phyloP scores from a whole-genome alignment of 768 basidiomycete species.

The Lentinula guzmanii region DNA sequence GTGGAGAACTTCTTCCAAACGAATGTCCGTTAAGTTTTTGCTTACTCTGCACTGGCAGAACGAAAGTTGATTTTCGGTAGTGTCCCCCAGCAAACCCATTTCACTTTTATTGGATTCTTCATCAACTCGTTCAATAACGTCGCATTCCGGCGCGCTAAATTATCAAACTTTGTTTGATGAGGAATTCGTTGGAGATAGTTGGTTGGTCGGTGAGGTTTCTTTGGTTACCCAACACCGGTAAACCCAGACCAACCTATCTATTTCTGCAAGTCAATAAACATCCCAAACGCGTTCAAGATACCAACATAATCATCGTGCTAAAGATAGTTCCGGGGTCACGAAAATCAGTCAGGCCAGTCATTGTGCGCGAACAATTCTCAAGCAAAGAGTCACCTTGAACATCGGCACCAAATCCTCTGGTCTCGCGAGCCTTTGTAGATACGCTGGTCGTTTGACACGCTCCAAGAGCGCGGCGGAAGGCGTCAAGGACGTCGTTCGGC shows the following conservation, averaged over 20 bases:
- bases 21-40: conserved; percentile 12
- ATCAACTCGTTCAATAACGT: too few species aligned
- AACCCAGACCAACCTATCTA: conserved; percentile 49
- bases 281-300: background rate
- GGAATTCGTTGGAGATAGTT: background rate
- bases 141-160: background rate
- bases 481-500: background rate
- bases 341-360: background rate
- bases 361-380: too few species aligned
- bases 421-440: conserved; percentile 28
- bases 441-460: conserved; percentile 33
- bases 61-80: conserved; percentile 15
- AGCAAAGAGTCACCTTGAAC: conserved; percentile 26
- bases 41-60: conserved; percentile 16
- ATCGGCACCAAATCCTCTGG: conserved; percentile 34
- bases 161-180: conserved; percentile 13
- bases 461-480: conserved; percentile 33
- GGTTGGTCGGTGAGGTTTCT: conserved; percentile 15
- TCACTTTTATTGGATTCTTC: conserved; percentile 11
- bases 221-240: conserved; percentile 46
- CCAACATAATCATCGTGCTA: conserved; percentile 43
- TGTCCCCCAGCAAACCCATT: conserved; percentile 16
- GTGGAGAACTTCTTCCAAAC: conserved; percentile 14
- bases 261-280: background rate
- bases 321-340: background rate